Base-by-base conservation (phyloP, 768 basidiomycete genomes). In the Fomitopsis serialis region DNA sequence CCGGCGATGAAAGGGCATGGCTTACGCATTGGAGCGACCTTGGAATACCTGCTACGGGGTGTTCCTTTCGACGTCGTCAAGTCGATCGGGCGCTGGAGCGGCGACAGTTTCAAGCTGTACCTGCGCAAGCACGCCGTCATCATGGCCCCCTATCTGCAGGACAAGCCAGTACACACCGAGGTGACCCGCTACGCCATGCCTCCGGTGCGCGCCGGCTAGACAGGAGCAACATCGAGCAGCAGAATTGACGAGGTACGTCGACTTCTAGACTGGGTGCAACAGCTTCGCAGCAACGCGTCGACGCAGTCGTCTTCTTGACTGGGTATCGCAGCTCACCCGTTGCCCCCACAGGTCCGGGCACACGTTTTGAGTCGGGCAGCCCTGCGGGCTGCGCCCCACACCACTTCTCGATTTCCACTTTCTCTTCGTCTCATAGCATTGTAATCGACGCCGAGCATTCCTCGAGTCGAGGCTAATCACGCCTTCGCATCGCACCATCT, bases 21-120 rank as follows among this genome's bases (percentile, higher is more conserved):
- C 65, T 66, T 53, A 4, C 58, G 62, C 52, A 67, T 70, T 9
- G 63, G 70, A 1, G 57, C 65, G 1, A 72, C 71, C 0, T 58
- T 76, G 0, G 67, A 71, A 48, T 74, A 72, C 52, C 64, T 75
- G 0, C 64, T 75, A 2, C 57, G 62, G 9, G 70, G 70, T 0
- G 50, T 69, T 0, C 67, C 71, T 8, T 70, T 76, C 37, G 68
- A 75, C 3, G 67, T 68, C 0, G 62, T 74, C 27, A 72, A 72
- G 43, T 57, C 61, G 0, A 74, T 63, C 23, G 71, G 73, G 0
- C 45, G 66, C 0, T 77, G 74, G 75, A 53, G 57, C 0, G 69
- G 71, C 42, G 63, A 74, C 6, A 62, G 68, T 1, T 74, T 70
- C 51, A 23, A 56, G 0, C 2, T 59, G 0, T 72, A 72, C 53